These are phyloP conservation scores for Termitomyces sp. DNA, from an alignment of 1,284 basidiomycete genomes.

Conservation along the genomic window DNA sequence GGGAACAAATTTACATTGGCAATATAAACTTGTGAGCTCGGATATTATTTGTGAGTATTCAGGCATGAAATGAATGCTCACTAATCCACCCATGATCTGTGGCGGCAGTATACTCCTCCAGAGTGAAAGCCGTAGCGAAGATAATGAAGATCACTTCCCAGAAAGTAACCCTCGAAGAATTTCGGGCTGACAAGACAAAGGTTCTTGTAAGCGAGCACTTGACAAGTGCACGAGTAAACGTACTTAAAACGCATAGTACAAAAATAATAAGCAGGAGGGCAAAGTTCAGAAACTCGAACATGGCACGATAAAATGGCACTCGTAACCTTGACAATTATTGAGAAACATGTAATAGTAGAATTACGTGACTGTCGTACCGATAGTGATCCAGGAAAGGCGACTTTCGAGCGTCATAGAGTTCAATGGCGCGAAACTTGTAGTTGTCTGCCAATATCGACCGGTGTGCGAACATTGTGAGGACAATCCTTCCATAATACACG, in stretches of 20 bases:
- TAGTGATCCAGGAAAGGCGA: conserved; percentile 84
- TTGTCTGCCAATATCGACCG: conserved; percentile 80
- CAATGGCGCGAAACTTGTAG: conserved; percentile 74
- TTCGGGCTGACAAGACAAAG: conserved; percentile 43
- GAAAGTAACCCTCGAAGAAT: conserved; percentile 43
- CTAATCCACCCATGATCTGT: conserved; percentile 83
- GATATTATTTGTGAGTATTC: neutral
- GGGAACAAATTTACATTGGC: conserved; percentile 54
- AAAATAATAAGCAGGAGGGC: conserved; percentile 64
- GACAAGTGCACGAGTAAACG: conserved; percentile 23
- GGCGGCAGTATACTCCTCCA: conserved; percentile 78
- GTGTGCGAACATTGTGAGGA: conserved; percentile 61
- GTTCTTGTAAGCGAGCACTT: conserved; percentile 4
- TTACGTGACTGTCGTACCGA: conserved; percentile 34
- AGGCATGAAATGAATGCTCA: conserved; percentile 40
- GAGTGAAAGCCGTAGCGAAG: conserved; percentile 69
- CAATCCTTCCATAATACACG: conserved; percentile 70
- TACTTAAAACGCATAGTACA: conserved; percentile 69
- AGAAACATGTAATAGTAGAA: neutral
- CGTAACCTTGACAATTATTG: conserved; percentile 47
- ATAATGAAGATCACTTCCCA: conserved; percentile 75
- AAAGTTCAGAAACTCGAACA: conserved; percentile 78
- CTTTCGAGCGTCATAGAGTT: conserved; percentile 68
- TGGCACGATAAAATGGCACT: conserved; percentile 76
- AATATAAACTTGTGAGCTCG: conserved; percentile 59